Base-by-base conservation (phyloP, 2,329 filamentous ascomycete genomes). In the Drechslerella stenobrocha region DNA sequence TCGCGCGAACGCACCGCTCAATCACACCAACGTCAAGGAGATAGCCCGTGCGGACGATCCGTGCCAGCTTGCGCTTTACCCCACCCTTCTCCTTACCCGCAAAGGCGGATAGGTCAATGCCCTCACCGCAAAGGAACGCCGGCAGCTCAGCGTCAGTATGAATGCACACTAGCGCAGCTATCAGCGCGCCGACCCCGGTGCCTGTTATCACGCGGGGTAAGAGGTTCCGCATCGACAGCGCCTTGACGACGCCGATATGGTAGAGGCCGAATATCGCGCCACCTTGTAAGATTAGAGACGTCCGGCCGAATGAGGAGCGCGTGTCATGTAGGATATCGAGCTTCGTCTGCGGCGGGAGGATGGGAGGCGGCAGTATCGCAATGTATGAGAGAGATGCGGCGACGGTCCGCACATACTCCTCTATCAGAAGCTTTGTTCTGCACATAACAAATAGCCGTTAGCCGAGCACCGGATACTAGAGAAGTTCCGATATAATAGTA, bases 181-280 rank as follows among this genome's bases (percentile, higher is more conserved):
- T 92, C 73, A 96, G 79, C 6, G 91, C 92, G 11, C 92, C 92
- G 0, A 90, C 95, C 2, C 88, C 91, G 0, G 90, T 95, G 6
- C 92, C 92, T 0, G 90, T 90, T 72, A 97, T 91, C 72, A 96
- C 95, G 42, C 90, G 84, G 2, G 93, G 92, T 45, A 96, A 80
- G 13, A 96, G 78, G 0, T 89, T 89, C 24, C 88, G 83, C 32
- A 90, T 78, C 76, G 91, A 89, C 37, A 96, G 79, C 1, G 90
- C 90, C 75, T 92, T 95, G 35, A 95, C 88, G 3, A 96, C 90
- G 4, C 91, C 91, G 2, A 96, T 76, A 76, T 96, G 92, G 73
- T 89, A 96, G 7, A 96, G 78, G 1, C 91, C 91, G 73, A 96
- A 96, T 61, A 95, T 92, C 40, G 90, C 88, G 11, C 92, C 91